These are phyloP conservation scores for Saturnispora mendoncae DNA, from an alignment of 805 yeast genomes.

Conservation along the genomic window DNA sequence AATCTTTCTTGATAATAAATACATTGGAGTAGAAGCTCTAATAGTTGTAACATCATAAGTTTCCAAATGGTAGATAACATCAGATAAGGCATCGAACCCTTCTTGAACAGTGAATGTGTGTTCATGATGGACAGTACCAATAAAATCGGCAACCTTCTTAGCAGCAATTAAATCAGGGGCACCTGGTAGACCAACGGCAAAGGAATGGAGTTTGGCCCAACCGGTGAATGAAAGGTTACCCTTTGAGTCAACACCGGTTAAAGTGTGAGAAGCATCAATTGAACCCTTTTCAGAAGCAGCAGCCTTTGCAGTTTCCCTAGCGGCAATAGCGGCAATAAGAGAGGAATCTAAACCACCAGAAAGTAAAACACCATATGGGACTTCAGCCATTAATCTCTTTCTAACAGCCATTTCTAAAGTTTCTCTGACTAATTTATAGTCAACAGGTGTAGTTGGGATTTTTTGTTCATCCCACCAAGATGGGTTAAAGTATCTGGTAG, in stretches of 20 bases:
- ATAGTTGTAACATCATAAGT: constrained; percentile 98
- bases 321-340: constrained; percentile 92
- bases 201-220: constrained; percentile 81
- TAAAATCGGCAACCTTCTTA: constrained; percentile 88
- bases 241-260: constrained; percentile 86
- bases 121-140: constrained; percentile 95
- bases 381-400: constrained; percentile 99
- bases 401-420: constrained; percentile 89
- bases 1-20: constrained; percentile 87
- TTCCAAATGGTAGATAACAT: constrained; percentile 92
- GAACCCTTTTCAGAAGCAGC: constrained; percentile 37
- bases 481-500: constrained; percentile 86
- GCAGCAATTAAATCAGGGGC: constrained; percentile 98
- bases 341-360: constrained; percentile 98
- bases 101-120: constrained; percentile 96
- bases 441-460: constrained; percentile 71
- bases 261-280: constrained; percentile 49
- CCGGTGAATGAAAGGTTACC: constrained; percentile 77
- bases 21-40: constrained; percentile 99
- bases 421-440: constrained; percentile 62
- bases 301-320: constrained; percentile 86
- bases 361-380: constrained; percentile 94
- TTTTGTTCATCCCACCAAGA: constrained; percentile 83
- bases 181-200: constrained; percentile 93
- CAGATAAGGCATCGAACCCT: constrained; percentile 91